phyloP scores from a whole-genome alignment of 768 basidiomycete species.

The Chiua virens region DNA sequence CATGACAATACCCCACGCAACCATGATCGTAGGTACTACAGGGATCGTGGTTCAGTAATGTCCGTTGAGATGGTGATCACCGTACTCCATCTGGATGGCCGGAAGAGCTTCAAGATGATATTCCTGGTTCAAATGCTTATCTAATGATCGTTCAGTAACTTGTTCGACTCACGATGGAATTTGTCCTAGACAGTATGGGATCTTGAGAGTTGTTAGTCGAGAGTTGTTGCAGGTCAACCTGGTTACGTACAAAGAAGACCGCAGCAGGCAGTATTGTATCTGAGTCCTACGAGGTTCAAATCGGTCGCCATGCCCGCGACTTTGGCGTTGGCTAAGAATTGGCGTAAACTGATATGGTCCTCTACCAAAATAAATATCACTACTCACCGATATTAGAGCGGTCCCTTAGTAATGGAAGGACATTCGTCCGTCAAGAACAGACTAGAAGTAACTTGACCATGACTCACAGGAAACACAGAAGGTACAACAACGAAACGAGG shows the following conservation, averaged over 20 bases:
- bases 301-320: constrained; percentile 43
- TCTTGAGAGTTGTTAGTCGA: constrained; percentile 8
- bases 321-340: constrained; percentile 34
- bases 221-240: neutral
- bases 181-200: constrained; percentile 33
- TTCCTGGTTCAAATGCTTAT: constrained; percentile 17
- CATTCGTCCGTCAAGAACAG: neutral
- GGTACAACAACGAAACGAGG: constrained; percentile 17
- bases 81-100: constrained; percentile 29
- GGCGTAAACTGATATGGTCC: neutral
- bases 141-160: neutral
- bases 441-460: neutral
- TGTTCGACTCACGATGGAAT: constrained; percentile 28
- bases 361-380: neutral
- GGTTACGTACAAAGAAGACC: constrained; percentile 30
- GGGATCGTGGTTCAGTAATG: neutral
- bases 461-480: constrained; percentile 20
- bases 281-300: constrained; percentile 26
- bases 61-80: neutral
- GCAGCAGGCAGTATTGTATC: constrained; percentile 35
- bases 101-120: constrained; percentile 25
- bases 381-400: constrained; percentile 40
- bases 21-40: constrained; percentile 34
- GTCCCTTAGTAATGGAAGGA: constrained; percentile 29
- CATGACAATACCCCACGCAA: constrained; percentile 32